Base-by-base conservation (phyloP, 768 basidiomycete species). In the Termitomyces sp. region DNA sequence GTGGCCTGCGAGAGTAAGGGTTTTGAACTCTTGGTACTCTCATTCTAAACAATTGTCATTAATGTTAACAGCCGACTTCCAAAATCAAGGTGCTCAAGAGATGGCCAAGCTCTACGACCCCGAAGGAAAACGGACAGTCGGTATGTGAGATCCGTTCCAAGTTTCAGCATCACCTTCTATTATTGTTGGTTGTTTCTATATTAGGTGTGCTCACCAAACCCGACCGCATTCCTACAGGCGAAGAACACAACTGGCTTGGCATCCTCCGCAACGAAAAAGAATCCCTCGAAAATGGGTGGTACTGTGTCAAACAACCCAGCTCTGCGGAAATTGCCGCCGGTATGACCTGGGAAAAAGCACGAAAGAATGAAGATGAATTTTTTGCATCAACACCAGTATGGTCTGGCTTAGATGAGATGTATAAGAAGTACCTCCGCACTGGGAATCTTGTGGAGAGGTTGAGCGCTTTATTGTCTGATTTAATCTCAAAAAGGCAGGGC, bases 181-280 rank as follows among this genome's bases (percentile, higher is more conserved):
- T 12, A 36, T 56, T 49, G 20, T n/a, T n/a, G n/a, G n/a, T n/a
- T n/a, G n/a, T 33, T 27, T 8, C 32, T 26, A 7, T 12, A 14
- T 5, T 57, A 88, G 88, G 88, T 47, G 86, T 89, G 18, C 75
- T 89, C 20, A 92, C 88, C 0, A 91, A 92, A 61, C 87, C 87
- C 0, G 89, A 89, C 61, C 81, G 85, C 8, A 88, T 86, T 55
- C 81, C 81, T 0, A 51, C 66, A 1, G 84, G 82, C 0, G 82
- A 85, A 34, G 83, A 85, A 53, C 68, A 68, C 0, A 68, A 63
- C 2, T 91, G 89, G 89, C 56, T 88, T 1, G 69, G 69, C 0
- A 79, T 83, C 59, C 81, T 88, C 36, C 71, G 79, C 7, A 83
- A 85, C 58, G 83, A 85, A 30, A 75, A 72, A 6, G 76, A 82